phyloP scores from a whole-genome alignment of 345 rosid species.

The Rhizophora apiculata region DNA sequence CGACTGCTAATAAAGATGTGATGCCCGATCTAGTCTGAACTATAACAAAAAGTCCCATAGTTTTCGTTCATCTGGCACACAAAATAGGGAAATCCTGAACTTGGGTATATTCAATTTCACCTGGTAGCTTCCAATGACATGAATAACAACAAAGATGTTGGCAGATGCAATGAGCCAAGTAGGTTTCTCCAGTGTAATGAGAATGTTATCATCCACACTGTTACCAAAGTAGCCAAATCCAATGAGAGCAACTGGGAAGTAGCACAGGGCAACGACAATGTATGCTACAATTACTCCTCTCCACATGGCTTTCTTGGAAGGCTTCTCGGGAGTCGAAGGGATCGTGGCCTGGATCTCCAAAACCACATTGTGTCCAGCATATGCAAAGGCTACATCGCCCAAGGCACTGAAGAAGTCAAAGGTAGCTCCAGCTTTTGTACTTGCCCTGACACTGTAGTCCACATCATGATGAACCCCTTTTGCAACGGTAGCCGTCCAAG shows the following conservation, averaged over 20 bases:
- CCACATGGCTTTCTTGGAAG: conserved; percentile 84
- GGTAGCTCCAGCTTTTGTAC: conserved; percentile 27
- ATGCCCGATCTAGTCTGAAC: no score
- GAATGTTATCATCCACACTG: conserved; percentile 60
- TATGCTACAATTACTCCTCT: conserved; percentile 75
- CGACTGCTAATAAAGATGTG: no score
- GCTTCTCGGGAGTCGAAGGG: conserved; percentile 77
- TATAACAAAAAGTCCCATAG: no score
- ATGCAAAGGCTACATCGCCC: conserved; percentile 80
- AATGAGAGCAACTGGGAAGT: conserved; percentile 67
- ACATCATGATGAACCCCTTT: conserved; percentile 50
- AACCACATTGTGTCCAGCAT: conserved; percentile 85
- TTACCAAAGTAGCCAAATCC: conserved; percentile 65
- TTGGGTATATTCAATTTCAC: conserved; percentile 10
- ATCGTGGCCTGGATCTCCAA: conserved; percentile 91
- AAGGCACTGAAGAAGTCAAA: conserved; percentile 60
- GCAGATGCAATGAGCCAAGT: conserved; percentile 68
- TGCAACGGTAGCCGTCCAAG: conserved; percentile 48
- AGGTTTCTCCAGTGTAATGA: conserved; percentile 60
- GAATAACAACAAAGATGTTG: conserved; percentile 70
- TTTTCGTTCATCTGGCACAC: neutral
- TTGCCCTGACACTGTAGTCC: conserved; percentile 47
- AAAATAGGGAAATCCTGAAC: neutral
- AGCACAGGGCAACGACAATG: conserved; percentile 64
- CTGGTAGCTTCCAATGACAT: conserved; percentile 91